These are phyloP conservation scores for Euphorbia schlechtendalii DNA, from an alignment of 441 rosid genomes.

Conservation along the genomic window DNA sequence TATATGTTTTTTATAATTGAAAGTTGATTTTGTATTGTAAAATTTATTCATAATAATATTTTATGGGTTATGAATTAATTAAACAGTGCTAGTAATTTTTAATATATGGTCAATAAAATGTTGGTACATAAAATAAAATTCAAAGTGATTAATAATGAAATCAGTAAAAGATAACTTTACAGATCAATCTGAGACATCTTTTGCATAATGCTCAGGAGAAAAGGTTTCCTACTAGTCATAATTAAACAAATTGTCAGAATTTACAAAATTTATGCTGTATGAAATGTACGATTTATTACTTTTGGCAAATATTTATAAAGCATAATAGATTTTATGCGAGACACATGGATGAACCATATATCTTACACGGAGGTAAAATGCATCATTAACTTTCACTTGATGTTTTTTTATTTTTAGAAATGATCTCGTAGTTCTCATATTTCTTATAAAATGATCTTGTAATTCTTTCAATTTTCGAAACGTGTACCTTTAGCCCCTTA, in stretches of 20 bases:
- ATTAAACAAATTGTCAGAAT: background rate
- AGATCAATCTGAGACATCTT: background rate
- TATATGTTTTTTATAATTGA: too few relatives aligned
- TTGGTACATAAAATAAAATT: background rate
- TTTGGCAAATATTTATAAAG: background rate
- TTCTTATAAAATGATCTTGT: too few relatives aligned
- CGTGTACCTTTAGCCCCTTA: too few relatives aligned
- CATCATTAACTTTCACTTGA: background rate
- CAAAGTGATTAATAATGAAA: background rate
- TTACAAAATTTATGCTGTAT: background rate
- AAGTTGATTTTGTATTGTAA: too few relatives aligned
- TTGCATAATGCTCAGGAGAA: background rate
- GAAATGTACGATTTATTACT: background rate
- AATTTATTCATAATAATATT: too few relatives aligned
- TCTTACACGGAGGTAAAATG: background rate
- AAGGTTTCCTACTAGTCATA: background rate
- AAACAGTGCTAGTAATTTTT: too few relatives aligned
- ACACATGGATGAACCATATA: background rate
- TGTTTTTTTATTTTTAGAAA: too few relatives aligned
- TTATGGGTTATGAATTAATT: too few relatives aligned
- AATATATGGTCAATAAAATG: too few relatives aligned
- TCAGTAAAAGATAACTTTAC: constrained; percentile 2
- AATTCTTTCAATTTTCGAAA: too few relatives aligned
- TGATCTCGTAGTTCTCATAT: too few relatives aligned
- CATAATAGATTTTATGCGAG: background rate